Evolutionary conservation across 202 grass and related monocot species (phyloP), one percentile per base, ranked within the genome.

Genomic region (Digitaria exilis): DNA sequence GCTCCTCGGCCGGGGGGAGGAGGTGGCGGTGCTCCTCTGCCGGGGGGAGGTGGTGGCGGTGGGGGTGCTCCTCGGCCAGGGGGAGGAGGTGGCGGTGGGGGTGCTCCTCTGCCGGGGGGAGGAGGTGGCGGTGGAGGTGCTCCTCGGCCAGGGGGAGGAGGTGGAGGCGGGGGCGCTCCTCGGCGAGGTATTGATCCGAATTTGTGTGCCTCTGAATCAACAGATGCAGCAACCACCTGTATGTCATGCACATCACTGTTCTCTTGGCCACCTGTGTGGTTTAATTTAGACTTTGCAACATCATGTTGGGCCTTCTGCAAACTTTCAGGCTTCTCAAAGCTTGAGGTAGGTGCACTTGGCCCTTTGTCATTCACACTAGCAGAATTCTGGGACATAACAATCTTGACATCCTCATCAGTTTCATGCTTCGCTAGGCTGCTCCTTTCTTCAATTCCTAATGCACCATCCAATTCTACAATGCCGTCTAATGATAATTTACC

Each of bases 161-260:
- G 79, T 57, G 89, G 88, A 8, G 64, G 64, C 5, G 64, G 35
- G 6, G 62, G 62, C 9, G 62, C 31, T 65, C 31, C 31, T 65
- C 6, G 32, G 56, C 59, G 17, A 76, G 58, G n/a, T 64, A 82
- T 82, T 24, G 43, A 80, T n/a, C 76, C 79, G 22, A 79, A 86
- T 70, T 65, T 87, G 84, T 84, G 81, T 28, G 76, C 83, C 65
- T 84, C 80, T 60, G 88, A 78, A 68, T 66, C 86, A 44, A 85
- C 59, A 61, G 85, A 88, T 83, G 80, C 55, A 91, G 83, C 71
- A 87, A 90, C 77, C 60, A 89, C 96, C 66, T 93, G 88, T 89
- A 87, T 92, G 63, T 92, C 87, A 42, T 93, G 92, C 69, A 90
- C 79, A 73, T 69, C 60, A 89, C 65, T 83, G 65, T 87, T 85